Percentiles rank a stretch among this genome's conserved stretches.
These are phyloP conservation scores for Acer yangbiense DNA, from an alignment of 345 rosid species.

Conservation along the genomic window DNA sequence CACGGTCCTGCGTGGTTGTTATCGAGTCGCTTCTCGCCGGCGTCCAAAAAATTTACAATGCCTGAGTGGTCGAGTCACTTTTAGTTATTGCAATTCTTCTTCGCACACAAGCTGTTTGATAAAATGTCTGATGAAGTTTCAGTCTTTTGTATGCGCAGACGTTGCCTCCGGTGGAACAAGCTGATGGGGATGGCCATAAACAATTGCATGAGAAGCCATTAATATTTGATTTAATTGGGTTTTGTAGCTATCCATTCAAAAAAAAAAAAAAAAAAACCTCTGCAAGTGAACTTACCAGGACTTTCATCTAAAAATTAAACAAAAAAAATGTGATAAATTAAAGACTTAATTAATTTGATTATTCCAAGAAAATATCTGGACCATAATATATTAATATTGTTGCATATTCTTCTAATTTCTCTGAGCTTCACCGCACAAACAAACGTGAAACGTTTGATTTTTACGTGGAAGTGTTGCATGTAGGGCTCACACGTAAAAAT, in stretches of 20 bases:
- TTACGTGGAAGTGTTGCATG: too few relatives aligned
- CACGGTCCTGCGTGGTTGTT: slow-evolving; percentile 59
- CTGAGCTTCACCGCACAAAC: too few relatives aligned
- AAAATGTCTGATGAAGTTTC: slow-evolving; percentile 29
- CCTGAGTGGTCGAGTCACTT: slow-evolving; percentile 54
- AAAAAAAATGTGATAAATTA: too few relatives aligned
- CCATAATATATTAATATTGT: too few relatives aligned
- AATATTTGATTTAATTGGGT: background rate
- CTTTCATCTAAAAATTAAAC: too few relatives aligned
- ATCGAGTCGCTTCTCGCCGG: slow-evolving; percentile 70
- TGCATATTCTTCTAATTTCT: too few relatives aligned
- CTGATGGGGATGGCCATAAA: slow-evolving; percentile 26
- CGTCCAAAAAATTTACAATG: slow-evolving; percentile 63
- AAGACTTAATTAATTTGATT: too few relatives aligned
- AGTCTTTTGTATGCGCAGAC: slow-evolving; percentile 33
- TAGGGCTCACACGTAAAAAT: too few relatives aligned
- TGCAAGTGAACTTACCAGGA: too few relatives aligned
- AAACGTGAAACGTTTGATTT: too few relatives aligned
- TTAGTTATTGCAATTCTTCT: background rate
- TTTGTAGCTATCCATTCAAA: background rate
- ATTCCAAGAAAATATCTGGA: too few relatives aligned
- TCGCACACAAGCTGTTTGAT: slow-evolving; percentile 40
- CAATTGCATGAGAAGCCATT: slow-evolving; percentile 16
- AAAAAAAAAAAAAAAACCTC: too few relatives aligned
- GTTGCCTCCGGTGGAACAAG: slow-evolving; percentile 45